These are phyloP conservation scores for Auriscalpium vulgare DNA, from an alignment of 768 basidiomycete species.

Conservation along the genomic window DNA sequence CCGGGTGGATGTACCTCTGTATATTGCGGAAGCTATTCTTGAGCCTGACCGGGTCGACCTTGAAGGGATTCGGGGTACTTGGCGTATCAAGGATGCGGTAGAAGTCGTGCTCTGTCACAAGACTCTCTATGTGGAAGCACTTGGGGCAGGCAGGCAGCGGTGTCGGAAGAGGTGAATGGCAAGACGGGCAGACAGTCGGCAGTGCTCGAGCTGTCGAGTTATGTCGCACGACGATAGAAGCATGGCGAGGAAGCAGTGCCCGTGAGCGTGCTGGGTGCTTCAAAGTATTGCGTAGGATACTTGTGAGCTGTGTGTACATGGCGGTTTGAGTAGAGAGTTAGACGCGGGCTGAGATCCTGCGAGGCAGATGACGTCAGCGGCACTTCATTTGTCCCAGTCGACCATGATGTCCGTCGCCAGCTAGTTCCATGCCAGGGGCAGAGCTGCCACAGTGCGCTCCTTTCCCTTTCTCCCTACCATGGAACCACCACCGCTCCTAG, in stretches of 20 bases:
- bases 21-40: constrained; percentile 60
- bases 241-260: background rate
- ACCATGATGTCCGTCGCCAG: background rate
- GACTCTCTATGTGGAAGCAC: constrained; percentile 60
- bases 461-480: constrained; percentile 23
- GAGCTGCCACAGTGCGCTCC: background rate
- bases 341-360: no score
- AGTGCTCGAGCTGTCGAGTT: background rate
- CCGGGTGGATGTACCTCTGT: constrained; percentile 79
- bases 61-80: constrained; percentile 59
- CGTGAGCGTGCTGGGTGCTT: background rate
- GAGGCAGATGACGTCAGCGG: no score
- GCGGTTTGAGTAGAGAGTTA: background rate
- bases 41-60: constrained; percentile 51
- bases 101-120: constrained; percentile 49
- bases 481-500: constrained; percentile 27
- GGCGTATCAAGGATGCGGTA: constrained; percentile 65
- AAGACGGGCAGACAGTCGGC: constrained; percentile 46
- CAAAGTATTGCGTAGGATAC: background rate
- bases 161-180: constrained; percentile 50
- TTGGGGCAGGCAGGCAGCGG: constrained; percentile 64
- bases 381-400: background rate
- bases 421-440: no score
- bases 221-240: background rate
- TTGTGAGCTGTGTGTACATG: background rate